Evolutionary conservation across 148 eudicot genomes (phyloP).

Genomic region (Heliamphora exappendiculata): DNA sequence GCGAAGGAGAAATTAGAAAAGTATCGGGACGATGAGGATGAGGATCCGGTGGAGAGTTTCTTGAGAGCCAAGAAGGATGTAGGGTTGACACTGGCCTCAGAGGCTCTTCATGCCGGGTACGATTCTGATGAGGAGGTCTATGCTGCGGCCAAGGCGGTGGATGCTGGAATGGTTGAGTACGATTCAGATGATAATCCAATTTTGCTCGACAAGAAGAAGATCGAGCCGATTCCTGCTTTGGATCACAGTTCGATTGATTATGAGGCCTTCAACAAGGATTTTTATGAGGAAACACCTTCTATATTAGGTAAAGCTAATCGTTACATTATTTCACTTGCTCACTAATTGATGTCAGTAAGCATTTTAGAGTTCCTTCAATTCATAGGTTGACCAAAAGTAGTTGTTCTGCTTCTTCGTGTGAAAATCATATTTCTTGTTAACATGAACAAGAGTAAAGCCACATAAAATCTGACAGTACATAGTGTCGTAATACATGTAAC

Average conservation of each 20-base stretch:
- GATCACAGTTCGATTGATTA: constrained; percentile 76
- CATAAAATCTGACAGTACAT: neutral
- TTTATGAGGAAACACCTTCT: constrained; percentile 81
- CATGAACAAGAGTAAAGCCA: neutral
- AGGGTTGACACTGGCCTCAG: constrained; percentile 74
- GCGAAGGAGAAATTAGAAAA: constrained; percentile 64
- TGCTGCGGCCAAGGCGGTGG: constrained; percentile 98
- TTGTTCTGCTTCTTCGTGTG: too few species aligned
- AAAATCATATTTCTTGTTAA: neutral
- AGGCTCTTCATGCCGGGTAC: constrained; percentile 77
- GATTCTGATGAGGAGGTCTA: constrained; percentile 97
- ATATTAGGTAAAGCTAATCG: constrained; percentile 50
- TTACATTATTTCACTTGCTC: neutral
- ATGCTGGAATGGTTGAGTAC: constrained; percentile 86
- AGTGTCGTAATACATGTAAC: neutral
- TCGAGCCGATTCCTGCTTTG: constrained; percentile 81
- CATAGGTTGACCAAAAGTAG: neutral
- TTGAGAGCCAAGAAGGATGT: constrained; percentile 84
- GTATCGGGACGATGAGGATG: constrained; percentile 80
- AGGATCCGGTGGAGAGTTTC: constrained; percentile 86
- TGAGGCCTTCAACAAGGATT: constrained; percentile 80
- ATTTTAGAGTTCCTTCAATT: neutral
- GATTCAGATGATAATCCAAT: constrained; percentile 93
- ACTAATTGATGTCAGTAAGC: neutral
- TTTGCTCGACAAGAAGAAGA: constrained; percentile 74